These are phyloP conservation scores for Scheffersomyces illinoinensis DNA, from an alignment of 1,139 yeast species.

Conservation along the genomic window DNA sequence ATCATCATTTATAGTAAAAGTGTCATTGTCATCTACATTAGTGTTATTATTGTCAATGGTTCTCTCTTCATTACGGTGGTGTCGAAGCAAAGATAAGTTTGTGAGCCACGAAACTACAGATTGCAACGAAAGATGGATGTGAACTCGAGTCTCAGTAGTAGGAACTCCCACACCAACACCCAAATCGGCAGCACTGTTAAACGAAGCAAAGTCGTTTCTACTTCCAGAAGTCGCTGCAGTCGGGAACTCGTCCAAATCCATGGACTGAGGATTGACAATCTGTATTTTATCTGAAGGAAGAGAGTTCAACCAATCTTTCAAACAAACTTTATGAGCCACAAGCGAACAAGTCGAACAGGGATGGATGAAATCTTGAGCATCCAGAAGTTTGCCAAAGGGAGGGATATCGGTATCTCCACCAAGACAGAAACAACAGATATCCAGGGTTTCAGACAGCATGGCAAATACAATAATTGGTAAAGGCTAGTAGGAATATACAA, in stretches of 20 bases:
- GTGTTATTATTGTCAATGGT: not conserved
- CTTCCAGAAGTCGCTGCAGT: conserved; percentile 1
- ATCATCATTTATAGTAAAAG: not conserved
- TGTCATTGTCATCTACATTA: not conserved
- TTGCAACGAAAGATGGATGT: conserved; percentile 20
- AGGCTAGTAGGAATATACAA: not conserved
- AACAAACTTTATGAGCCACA: conserved; percentile 40
- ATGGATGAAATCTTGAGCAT: conserved; percentile 39
- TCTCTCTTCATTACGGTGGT: not conserved
- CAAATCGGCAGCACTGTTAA: not conserved
- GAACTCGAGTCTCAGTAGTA: conserved; percentile 10
- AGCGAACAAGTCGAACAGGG: conserved; percentile 45
- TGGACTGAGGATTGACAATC: conserved; percentile 19
- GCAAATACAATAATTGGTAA: not conserved
- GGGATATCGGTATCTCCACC: conserved; percentile 44
- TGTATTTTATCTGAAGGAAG: conserved; percentile 32
- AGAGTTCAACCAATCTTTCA: conserved; percentile 46
- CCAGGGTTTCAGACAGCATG: not conserved
- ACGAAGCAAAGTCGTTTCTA: conserved; percentile 1
- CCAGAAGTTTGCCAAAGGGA: conserved; percentile 39
- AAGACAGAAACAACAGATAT: conserved; percentile 40
- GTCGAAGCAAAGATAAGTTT: conserved; percentile 5
- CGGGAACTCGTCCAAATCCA: not conserved
- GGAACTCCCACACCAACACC: conserved; percentile 17
- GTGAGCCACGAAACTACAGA: conserved; percentile 21